phyloP scores from a whole-genome alignment of 2,329 filamentous ascomycete genomes.

The Fusarium buxicola region DNA sequence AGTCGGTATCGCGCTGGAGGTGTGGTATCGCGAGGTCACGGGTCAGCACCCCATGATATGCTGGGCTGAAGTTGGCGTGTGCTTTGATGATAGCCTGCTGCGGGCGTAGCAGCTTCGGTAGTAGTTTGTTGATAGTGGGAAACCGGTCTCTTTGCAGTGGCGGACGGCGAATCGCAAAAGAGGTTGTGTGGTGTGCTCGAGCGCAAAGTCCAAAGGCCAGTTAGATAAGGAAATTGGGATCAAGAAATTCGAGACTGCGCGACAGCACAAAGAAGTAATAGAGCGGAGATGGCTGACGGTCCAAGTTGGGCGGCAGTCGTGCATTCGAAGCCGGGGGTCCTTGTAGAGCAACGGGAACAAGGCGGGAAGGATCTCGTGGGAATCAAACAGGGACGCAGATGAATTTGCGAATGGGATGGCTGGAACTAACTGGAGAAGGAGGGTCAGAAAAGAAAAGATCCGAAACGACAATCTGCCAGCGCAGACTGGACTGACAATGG shows the following conservation, averaged over 20 bases:
- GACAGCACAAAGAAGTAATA: constrained; percentile 31
- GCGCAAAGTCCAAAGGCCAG: constrained; percentile 19
- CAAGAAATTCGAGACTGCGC: constrained; percentile 18
- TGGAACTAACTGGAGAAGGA: constrained; percentile 11
- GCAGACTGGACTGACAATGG: constrained; percentile 41
- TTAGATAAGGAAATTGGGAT: constrained; percentile 12
- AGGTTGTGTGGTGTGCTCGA: constrained; percentile 30
- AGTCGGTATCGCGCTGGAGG: constrained; percentile 31
- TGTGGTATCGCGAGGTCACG: constrained; percentile 40
- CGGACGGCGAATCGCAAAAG: constrained; percentile 9
- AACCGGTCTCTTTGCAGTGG: constrained; percentile 28
- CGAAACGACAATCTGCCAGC: constrained; percentile 28
- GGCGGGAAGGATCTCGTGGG: constrained; percentile 32
- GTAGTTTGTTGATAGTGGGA: constrained; percentile 43
- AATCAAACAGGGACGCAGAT: constrained; percentile 17
- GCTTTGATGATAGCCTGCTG: constrained; percentile 33
- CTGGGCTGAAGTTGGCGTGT: constrained; percentile 41
- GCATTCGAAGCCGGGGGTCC: constrained; percentile 25
- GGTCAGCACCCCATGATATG: constrained; percentile 44
- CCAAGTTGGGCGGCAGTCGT: constrained; percentile 21
- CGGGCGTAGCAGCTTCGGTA: constrained; percentile 38
- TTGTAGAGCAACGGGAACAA: constrained; percentile 32
- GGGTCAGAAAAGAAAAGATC: constrained; percentile 12
- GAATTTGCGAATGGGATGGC: constrained; percentile 18
- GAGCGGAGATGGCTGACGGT: constrained; percentile 23